A percentile compares a stretch with the other conserved stretches of the same genome.
These are phyloP conservation scores for Crithidia expoeki DNA, from an alignment of 208 protist species.

Conservation along the genomic window DNA sequence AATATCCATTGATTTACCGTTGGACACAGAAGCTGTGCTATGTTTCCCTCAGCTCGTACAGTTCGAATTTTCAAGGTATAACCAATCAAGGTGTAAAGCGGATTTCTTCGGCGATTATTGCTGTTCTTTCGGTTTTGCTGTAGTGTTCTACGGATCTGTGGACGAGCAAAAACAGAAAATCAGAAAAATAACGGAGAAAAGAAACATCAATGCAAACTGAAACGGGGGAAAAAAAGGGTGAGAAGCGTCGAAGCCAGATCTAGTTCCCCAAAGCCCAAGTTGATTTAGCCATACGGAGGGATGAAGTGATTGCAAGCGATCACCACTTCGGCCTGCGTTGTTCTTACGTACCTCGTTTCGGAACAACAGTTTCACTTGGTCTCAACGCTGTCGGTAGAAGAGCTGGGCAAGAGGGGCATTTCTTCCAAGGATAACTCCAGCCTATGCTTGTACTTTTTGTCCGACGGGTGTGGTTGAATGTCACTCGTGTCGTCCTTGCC, in stretches of 20 bases:
- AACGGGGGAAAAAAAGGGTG: slow-evolving; percentile 17
- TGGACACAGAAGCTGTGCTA: no score
- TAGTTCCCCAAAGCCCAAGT: no score
- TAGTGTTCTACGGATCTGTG: background rate
- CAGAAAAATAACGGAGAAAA: background rate
- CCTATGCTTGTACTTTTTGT: background rate
- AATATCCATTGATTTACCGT: no score
- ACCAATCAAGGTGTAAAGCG: no score
- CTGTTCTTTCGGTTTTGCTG: background rate
- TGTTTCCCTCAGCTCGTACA: no score
- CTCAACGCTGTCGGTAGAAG: slow-evolving; percentile 3
- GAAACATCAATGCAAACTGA: background rate
- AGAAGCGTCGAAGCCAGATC: no score
- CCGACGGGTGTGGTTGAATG: background rate
- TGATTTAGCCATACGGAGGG: no score
- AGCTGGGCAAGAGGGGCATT: background rate
- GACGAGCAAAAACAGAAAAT: slow-evolving; percentile 16
- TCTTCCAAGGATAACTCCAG: slow-evolving; percentile 13
- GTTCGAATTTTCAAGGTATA: no score
- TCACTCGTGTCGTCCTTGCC: background rate
- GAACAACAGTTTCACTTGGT: background rate
- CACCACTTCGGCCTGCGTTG: no score
- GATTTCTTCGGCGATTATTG: background rate
- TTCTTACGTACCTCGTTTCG: no score
- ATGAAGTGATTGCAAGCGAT: no score